phyloP scores from a whole-genome alignment of 495 filamentous ascomycete species.

The Recurvomyces mirabilis region DNA sequence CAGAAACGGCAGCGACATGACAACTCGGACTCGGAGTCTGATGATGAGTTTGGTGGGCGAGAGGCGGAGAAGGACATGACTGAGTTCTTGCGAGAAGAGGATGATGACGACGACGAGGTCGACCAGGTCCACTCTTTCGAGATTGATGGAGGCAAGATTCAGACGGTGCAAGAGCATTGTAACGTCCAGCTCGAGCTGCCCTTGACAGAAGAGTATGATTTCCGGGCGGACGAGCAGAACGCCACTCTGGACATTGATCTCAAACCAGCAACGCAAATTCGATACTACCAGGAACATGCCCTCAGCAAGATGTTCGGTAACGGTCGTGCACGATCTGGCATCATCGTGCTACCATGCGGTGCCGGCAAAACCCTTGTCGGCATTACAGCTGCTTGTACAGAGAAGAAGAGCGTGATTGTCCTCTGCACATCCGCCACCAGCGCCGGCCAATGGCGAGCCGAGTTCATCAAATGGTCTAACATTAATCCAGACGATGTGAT shows the following conservation, averaged over 20 bases:
- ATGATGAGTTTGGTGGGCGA: constrained; percentile 31
- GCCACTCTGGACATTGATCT: constrained; percentile 86
- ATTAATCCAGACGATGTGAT: constrained; percentile 88
- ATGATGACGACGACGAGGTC: constrained; percentile 84
- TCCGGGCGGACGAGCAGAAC: constrained; percentile 84
- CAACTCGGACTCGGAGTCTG: constrained; percentile 35
- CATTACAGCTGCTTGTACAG: constrained; percentile 92
- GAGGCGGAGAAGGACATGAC: constrained; percentile 36
- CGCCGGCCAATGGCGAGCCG: constrained; percentile 89
- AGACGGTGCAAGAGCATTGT: constrained; percentile 80
- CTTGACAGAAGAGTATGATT: constrained; percentile 93
- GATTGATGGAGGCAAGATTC: constrained; percentile 64
- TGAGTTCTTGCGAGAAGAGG: constrained; percentile 47
- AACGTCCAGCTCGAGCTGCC: constrained; percentile 68
- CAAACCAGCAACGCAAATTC: constrained; percentile 70
- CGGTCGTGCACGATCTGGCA: constrained; percentile 87
- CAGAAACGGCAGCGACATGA: constrained; percentile 33
- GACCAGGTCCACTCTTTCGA: constrained; percentile 93
- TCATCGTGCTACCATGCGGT: constrained; percentile 94
- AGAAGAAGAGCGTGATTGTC: constrained; percentile 90
- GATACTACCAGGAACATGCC: constrained; percentile 91
- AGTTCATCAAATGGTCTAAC: constrained; percentile 97
- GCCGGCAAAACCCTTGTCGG: constrained; percentile 96
- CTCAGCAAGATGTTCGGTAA: constrained; percentile 99
- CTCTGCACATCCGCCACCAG: constrained; percentile 97